Percentiles rank a stretch among this genome's conserved stretches.
phyloP scores from a whole-genome alignment of 2,329 filamentous ascomycete genomes.

The Phoma herbarum region DNA sequence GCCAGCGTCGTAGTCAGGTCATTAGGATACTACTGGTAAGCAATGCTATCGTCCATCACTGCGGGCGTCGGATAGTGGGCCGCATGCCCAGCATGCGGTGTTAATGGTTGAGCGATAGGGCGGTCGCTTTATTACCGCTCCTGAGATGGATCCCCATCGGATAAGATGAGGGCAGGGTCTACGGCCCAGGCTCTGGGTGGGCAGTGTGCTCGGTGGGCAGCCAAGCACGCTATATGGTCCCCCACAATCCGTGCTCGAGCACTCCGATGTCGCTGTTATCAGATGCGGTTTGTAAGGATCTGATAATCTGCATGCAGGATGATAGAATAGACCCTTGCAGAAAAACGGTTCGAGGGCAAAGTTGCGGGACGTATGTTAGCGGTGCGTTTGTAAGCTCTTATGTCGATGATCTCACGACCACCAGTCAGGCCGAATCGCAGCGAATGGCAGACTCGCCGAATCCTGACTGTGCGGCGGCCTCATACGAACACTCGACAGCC shows the following conservation, averaged over 20 bases:
- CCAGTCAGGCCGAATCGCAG: neutral
- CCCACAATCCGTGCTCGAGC: constrained; percentile 16
- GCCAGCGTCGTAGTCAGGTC: no score
- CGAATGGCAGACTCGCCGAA: neutral
- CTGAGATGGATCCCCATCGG: neutral
- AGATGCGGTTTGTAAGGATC: constrained; percentile 7
- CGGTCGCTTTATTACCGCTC: no score
- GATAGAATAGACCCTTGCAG: neutral
- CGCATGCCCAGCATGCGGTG: neutral
- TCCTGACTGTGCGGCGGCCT: neutral
- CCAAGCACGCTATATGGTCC: constrained; percentile 12
- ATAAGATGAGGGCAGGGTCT: neutral
- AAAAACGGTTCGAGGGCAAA: neutral
- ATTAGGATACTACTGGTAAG: no score
- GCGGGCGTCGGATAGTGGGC: neutral
- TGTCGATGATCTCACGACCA: constrained; percentile 4
- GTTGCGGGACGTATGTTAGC: neutral
- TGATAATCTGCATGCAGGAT: constrained; percentile 13
- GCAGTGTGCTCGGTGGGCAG: neutral
- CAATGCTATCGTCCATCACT: neutral
- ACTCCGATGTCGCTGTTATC: constrained; percentile 22
- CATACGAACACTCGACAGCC: neutral
- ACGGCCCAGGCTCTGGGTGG: no score
- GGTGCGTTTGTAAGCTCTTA: neutral
- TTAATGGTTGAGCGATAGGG: neutral